Evolutionary conservation across 805 yeast species (phyloP).

Genomic region (Pichia rugopelliculosa): DNA sequence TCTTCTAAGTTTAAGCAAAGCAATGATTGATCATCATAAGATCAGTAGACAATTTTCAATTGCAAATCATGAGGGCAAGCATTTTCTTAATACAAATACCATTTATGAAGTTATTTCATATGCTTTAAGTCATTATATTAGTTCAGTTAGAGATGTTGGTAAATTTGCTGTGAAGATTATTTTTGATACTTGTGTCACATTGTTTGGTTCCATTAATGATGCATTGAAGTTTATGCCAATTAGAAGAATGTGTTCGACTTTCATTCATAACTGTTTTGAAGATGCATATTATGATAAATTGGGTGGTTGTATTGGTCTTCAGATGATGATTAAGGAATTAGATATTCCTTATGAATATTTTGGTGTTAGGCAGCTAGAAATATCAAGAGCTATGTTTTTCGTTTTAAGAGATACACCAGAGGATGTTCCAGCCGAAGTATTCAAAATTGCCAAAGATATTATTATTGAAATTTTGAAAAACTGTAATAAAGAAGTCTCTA

Average conservation of each 20-base stretch:
- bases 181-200: constrained; percentile 48
- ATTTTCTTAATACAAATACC: constrained; percentile 59
- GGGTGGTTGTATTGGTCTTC: constrained; percentile 84
- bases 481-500: constrained; percentile 57
- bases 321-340: constrained; percentile 61
- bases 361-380: constrained; percentile 69
- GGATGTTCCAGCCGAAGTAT: constrained; percentile 77
- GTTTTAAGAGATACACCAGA: constrained; percentile 84
- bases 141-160: constrained; percentile 66
- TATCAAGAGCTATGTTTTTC: constrained; percentile 79
- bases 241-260: constrained; percentile 67
- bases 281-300: constrained; percentile 79
- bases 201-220: constrained; percentile 63
- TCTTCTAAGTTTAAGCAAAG: constrained; percentile 66
- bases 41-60: constrained; percentile 65
- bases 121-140: constrained; percentile 72
- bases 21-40: constrained; percentile 60
- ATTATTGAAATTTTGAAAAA: constrained; percentile 55
- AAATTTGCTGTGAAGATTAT: constrained; percentile 55
- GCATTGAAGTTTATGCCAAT: constrained; percentile 69
- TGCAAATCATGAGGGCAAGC: constrained; percentile 71
- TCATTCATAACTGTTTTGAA: constrained; percentile 87
- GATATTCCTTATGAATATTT: constrained; percentile 68
- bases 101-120: constrained; percentile 68
- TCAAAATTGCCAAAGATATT: constrained; percentile 61